phyloP scores from a whole-genome alignment of 495 filamentous ascomycete genomes.

The Parathielavia hyrcaniae region DNA sequence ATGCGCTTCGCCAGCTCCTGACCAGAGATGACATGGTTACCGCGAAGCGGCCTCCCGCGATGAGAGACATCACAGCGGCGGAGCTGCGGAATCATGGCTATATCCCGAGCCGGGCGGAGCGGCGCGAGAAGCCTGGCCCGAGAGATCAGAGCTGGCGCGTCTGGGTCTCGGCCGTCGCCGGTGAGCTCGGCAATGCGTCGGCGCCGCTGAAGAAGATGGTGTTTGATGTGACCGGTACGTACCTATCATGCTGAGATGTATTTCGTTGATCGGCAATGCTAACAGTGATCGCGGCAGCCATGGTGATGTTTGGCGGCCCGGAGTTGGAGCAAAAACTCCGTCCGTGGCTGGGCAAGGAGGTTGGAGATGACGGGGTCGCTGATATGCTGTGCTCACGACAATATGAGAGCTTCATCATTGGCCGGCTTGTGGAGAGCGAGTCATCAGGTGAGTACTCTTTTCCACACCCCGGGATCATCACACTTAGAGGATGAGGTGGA shows the following conservation, averaged over 20 bases:
- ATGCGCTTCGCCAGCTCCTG: background rate
- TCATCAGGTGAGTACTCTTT: background rate
- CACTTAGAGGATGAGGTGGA: background rate
- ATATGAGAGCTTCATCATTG: background rate
- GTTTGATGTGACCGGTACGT: constrained; percentile 10
- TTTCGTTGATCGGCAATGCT: background rate
- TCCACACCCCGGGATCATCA: background rate
- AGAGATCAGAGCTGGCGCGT: background rate
- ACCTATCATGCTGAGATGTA: no score
- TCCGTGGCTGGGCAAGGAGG: constrained; percentile 6
- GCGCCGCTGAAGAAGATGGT: background rate
- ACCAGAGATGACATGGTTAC: background rate
- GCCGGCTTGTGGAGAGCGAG: background rate
- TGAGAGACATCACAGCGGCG: background rate
- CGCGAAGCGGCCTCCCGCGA: background rate
- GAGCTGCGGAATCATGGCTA: background rate
- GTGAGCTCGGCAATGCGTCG: background rate
- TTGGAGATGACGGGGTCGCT: background rate
- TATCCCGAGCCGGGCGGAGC: background rate
- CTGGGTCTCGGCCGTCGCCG: background rate
- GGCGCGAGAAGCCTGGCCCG: background rate
- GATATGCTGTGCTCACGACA: background rate
- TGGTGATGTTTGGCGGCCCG: background rate
- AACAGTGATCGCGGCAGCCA: background rate
- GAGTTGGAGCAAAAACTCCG: background rate